phyloP scores from a whole-genome alignment of 805 yeast species.

The Kregervanrija pseudodelftensis region DNA sequence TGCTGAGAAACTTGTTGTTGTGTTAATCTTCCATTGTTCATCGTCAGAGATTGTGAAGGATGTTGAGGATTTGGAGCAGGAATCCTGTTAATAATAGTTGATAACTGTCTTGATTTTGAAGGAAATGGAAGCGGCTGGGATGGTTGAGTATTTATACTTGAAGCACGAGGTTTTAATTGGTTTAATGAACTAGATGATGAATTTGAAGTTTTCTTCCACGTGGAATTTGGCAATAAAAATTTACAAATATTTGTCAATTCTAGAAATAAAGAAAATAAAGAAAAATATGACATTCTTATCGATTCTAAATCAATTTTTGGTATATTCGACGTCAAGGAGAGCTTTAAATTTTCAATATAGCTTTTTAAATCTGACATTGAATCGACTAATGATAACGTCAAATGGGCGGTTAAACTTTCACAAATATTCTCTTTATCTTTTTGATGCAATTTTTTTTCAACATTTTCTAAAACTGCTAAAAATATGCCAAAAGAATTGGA shows the following conservation, averaged over 20 bases:
- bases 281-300: conserved; percentile 21
- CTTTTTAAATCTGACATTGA: conserved; percentile 18
- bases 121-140: conserved; percentile 2
- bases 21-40: neutral
- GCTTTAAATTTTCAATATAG: conserved; percentile 12
- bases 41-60: conserved; percentile 3
- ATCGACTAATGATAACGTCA: conserved; percentile 13
- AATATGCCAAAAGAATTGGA: conserved; percentile 13
- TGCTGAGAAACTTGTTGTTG: neutral
- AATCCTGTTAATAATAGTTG: conserved; percentile 2
- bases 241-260: conserved; percentile 21
- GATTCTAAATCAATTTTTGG: conserved; percentile 9
- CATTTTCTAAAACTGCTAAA: conserved; percentile 13
- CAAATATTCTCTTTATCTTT: conserved; percentile 9
- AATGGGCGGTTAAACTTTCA: conserved; percentile 11
- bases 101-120: conserved; percentile 1
- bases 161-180: neutral
- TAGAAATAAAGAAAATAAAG: conserved; percentile 22
- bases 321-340: conserved; percentile 6
- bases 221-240: conserved; percentile 17
- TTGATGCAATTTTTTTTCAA: conserved; percentile 12
- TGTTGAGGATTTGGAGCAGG: conserved; percentile 9
- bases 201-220: neutral
- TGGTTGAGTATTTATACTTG: neutral
- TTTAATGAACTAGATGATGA: neutral